Percentiles rank a stretch among this genome's conserved stretches.
phyloP scores from a whole-genome alignment of 2,329 filamentous ascomycete species.

The Neonectria neomacrospora region DNA sequence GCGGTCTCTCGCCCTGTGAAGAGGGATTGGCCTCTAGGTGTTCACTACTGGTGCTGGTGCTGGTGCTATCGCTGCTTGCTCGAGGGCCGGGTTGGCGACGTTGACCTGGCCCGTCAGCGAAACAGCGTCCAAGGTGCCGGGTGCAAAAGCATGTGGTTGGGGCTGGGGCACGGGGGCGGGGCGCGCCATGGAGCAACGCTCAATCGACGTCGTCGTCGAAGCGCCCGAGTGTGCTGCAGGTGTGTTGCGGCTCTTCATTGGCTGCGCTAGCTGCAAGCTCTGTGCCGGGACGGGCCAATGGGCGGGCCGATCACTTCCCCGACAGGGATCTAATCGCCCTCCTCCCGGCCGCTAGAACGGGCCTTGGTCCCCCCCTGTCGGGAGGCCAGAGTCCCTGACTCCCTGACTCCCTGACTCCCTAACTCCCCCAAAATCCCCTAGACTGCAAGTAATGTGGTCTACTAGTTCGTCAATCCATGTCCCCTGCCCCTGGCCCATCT shows the following conservation, averaged over 20 bases:
- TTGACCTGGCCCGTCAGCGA: slow-evolving; percentile 29
- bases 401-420: neutral
- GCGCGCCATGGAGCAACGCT: slow-evolving; percentile 37
- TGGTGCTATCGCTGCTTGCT: neutral
- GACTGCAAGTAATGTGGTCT: neutral
- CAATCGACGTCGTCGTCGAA: slow-evolving; percentile 49
- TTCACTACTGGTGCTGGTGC: slow-evolving; percentile 1
- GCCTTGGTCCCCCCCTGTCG: slow-evolving; percentile 13
- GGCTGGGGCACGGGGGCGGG: slow-evolving; percentile 46
- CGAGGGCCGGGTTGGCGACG: slow-evolving; percentile 14
- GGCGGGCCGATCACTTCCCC: slow-evolving; percentile 47
- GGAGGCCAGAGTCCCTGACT: neutral
- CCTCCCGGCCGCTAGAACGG: slow-evolving; percentile 41
- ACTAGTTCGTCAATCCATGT: neutral
- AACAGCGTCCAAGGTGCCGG: slow-evolving; percentile 29
- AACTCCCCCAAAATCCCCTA: neutral
- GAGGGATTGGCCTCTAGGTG: slow-evolving; percentile 12
- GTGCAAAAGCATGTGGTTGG: slow-evolving; percentile 48
- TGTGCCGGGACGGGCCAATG: slow-evolving; percentile 47
- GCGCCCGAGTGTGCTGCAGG: slow-evolving; percentile 48
- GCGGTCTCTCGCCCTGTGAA: neutral
- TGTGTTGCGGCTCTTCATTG: slow-evolving; percentile 51
- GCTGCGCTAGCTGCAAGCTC: slow-evolving; percentile 44
- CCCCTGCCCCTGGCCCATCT: neutral
- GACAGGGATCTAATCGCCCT: slow-evolving; percentile 52